Conservation (phyloP, 352 stramenopile genomes). For the Nothophytophthora sp. region DNA sequence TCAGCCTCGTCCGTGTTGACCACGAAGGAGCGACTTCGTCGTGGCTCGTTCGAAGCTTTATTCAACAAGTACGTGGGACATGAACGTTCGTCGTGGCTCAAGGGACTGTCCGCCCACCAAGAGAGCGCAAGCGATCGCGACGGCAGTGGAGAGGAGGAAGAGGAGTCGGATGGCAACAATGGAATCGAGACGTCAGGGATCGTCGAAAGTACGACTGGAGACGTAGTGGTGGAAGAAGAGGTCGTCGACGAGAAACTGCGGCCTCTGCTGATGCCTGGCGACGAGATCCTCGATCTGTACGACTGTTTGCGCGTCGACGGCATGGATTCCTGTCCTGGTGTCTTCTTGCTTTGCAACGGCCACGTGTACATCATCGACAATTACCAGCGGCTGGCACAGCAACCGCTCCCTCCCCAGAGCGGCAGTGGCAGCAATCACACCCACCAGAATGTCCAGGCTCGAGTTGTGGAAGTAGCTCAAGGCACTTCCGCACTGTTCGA, state of each 20-base stretch:
- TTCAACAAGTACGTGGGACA: constrained; percentile 30
- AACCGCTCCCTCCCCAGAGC: constrained; percentile 1
- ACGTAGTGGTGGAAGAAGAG: constrained; percentile 21
- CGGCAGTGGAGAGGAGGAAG: constrained; percentile 6
- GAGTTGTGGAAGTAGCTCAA: constrained; percentile 54
- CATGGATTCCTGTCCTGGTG: constrained; percentile 75
- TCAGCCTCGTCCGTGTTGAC: constrained; percentile 19
- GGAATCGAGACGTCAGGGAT: constrained; percentile 7
- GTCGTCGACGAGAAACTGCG: constrained; percentile 67
- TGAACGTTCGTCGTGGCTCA: constrained; percentile 14
- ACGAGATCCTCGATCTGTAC: constrained; percentile 68
- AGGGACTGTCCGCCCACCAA: constrained; percentile 14
- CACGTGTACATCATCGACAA: constrained; percentile 79
- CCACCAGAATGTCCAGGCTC: constrained; percentile 17
- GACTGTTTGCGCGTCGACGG: constrained; percentile 75
- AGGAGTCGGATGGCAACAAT: constrained; percentile 12
- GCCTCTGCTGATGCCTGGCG: constrained; percentile 59
- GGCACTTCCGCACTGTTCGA: constrained; percentile 56
- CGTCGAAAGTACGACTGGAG: constrained; percentile 14
- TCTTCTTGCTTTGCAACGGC: constrained; percentile 70
- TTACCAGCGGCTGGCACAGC: constrained; percentile 47
- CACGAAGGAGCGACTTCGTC: constrained; percentile 12
- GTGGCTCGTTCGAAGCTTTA: constrained; percentile 29
- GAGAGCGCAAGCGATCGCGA: constrained; percentile 11
- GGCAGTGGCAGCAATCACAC: constrained; percentile 8